Conservation (phyloP, 1,284 basidiomycete genomes). For the Athelia psychrophila region DNA sequence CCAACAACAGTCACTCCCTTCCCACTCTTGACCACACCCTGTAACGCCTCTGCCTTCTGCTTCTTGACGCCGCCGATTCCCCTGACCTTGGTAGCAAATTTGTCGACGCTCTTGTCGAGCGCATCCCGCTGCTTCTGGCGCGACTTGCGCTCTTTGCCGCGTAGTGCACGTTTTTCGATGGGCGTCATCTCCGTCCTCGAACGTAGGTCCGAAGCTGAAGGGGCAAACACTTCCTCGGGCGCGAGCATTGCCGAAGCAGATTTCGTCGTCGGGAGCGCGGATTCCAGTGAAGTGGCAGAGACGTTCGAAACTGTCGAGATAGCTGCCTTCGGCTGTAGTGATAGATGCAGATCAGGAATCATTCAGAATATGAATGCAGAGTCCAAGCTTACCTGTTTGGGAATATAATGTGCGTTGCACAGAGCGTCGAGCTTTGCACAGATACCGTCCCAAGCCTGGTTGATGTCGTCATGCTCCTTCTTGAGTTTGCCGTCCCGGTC, state of each 20-base stretch:
- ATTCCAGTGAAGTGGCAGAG: conserved; percentile 85
- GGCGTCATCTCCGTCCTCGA: conserved; percentile 84
- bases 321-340: conserved; percentile 76
- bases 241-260: conserved; percentile 83
- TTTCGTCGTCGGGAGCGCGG: conserved; percentile 83
- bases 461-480: conserved; percentile 89
- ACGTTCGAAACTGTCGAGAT: conserved; percentile 89
- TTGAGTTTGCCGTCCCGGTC: conserved; percentile 87
- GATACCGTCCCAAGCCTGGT: conserved; percentile 81
- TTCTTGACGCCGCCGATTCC: conserved; percentile 56
- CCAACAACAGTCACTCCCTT: conserved; percentile 88
- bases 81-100: conserved; percentile 51
- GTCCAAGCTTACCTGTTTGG: conserved; percentile 73
- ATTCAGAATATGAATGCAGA: conserved; percentile 1
- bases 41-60: conserved; percentile 80
- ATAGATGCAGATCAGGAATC: conserved; percentile 8
- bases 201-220: conserved; percentile 51
- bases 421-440: conserved; percentile 91
- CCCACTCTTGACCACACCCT: conserved; percentile 78
- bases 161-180: conserved; percentile 73
- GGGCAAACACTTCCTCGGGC: conserved; percentile 88
- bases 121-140: conserved; percentile 70
- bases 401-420: conserved; percentile 93
- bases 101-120: conserved; percentile 68
- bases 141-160: conserved; percentile 73